Evolutionary conservation across 179 eudicot genomes (phyloP), one percentile per base, ranked within the genome.

Genomic region (Vitellaria paradoxa): DNA sequence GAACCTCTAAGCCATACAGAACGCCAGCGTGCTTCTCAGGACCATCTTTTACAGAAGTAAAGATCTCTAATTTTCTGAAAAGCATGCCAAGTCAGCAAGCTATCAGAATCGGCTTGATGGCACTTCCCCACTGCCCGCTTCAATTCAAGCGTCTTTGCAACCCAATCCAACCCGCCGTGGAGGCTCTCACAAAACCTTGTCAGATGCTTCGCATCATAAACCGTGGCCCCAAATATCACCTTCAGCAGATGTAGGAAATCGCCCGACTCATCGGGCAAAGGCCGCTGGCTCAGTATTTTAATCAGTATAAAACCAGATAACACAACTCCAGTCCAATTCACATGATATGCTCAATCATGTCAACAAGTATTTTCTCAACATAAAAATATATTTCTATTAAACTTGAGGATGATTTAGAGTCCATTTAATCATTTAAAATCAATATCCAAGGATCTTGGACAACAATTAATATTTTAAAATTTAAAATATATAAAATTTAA

Each of bases 21-120:
- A 72, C 75, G 56, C 75, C 75, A 1, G 75, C 75, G 10, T 72
- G 40, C 55, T 73, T 73, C 66, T 73, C 76, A 8, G 55, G 67
- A 61, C 55, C 76, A 21, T 73, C 67, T 15, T n/a, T 73, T 21
- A 47, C 66, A 40, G 67, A 59, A 73, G 50, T 77, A 81, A 3
- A 45, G 52, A 18, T 76, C 79, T 37, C 73, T 76, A 61, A 94
- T 79, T 80, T 52, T 86, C 87, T 79, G 82, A 56, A 91, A 92
- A 0, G 85, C 89, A 24, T 81, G 84, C 90, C 92, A 91, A 0
- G 98, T 87, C 52, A 94, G 81, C 81, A 90, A 65, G 78, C 97
- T 93, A 82, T 93, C 97, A 0, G 98, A 94, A 1, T 97, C 98
- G 0, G 94, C 93, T 73, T 91, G 94, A 71, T 94, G 97, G 47